A percentile compares a stretch with the other conserved stretches of the same genome.
Conservation (phyloP, 768 basidiomycete species). For the Clitopilus hobsonii region DNA sequence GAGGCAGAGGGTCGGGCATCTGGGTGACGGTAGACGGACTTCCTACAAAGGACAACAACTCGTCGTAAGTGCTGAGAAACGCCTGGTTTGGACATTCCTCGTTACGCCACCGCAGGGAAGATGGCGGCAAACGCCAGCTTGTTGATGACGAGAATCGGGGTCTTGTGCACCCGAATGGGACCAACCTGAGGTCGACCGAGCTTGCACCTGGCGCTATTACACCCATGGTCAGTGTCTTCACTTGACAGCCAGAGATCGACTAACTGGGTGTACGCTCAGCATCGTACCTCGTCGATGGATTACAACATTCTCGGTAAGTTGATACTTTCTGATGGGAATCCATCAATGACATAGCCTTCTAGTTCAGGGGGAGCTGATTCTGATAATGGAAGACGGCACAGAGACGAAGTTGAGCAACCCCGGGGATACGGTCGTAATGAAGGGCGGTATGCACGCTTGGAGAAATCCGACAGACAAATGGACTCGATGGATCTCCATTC, state of each 20-base stretch:
- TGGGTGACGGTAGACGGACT: conserved; percentile 47
- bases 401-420: conserved; percentile 49
- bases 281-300: conserved; percentile 55
- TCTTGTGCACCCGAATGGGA: conserved; percentile 38
- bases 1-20: conserved; percentile 30
- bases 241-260: not conserved
- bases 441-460: conserved; percentile 61
- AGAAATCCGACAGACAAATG: conserved; percentile 48
- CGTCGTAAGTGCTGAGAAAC: conserved; percentile 19
- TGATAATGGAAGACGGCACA: conserved; percentile 52
- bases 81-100: not conserved
- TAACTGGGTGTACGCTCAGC: conserved; percentile 15
- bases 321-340: not conserved
- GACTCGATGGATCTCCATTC: conserved; percentile 47
- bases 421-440: conserved; percentile 53
- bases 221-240: conserved; percentile 37
- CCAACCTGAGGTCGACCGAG: conserved; percentile 49
- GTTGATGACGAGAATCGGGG: conserved; percentile 35
- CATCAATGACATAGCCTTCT: conserved; percentile 3
- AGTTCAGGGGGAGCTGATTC: conserved; percentile 53
- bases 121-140: conserved; percentile 40
- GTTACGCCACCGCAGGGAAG: conserved; percentile 30
- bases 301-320: conserved; percentile 53
- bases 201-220: conserved; percentile 46
- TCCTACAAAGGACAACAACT: conserved; percentile 55